Evolutionary conservation across 345 rosid species (phyloP), one percentile per base, ranked within the genome.

Genomic region (Syzygium oleosum): DNA sequence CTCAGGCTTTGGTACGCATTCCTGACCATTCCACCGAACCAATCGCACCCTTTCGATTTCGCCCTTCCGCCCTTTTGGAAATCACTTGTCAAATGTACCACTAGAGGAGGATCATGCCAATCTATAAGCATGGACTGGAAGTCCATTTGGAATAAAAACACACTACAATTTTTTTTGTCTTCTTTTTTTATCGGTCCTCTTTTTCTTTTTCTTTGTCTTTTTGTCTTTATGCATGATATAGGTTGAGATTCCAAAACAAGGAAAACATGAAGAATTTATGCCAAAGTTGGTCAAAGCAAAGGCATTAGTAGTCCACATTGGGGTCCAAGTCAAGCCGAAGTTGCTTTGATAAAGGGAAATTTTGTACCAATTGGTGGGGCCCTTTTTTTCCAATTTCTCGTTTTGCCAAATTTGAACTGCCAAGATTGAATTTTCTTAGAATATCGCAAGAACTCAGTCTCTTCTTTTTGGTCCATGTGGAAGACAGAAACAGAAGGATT

Each of bases 11-110:
- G 0, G 19, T 73, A 9, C 49, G 17, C 2, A 19, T 73, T 34
- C 13, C 25, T 41, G 38, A 19, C 4, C 0, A 0, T 19, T 4
- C 22, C 27, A 5, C 80, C 4, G 0, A 34, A 68, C 17, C 6
- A 0, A 4, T 19, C 3, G 0, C 0, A 73, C 27, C 9, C 80
- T 34, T 73, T 19, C 4, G 4, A 73, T 73, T 34, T 73, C 5
- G 25, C 34, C 17, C 2, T 5, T 13, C n/a, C n/a, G 8, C 14
- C 80, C 49, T 73, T 73, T 73, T 10, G 80, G 27, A 73, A 34
- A 5, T 73, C 25, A 2, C 80, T 16, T 34, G 46, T 25, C 80
- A 34, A 34, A 73, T 34, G 80, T 25, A 5, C 80, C 25, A 17
- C 80, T 34, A 9, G 80, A 34, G 46, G n/a, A 73, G 80, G 80